phyloP scores from a whole-genome alignment of 257 asterid genomes.

The Solanum commersonii region DNA sequence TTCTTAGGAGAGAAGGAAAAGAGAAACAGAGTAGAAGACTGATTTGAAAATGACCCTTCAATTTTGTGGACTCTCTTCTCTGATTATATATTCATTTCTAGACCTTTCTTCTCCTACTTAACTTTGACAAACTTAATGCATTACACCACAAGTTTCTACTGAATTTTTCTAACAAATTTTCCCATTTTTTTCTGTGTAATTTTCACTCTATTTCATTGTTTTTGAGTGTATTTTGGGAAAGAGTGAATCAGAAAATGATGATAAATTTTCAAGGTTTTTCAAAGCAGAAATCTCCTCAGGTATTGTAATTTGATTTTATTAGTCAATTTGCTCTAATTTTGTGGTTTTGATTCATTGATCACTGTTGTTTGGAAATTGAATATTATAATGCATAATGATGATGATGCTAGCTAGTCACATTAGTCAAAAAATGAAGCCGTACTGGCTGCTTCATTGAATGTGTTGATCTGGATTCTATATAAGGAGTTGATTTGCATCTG shows the following conservation, averaged over 20 bases:
- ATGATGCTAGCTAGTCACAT: neutral
- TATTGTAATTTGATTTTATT: neutral
- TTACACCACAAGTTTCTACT: neutral
- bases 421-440: neutral
- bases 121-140: neutral
- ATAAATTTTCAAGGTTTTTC: conserved; percentile 36
- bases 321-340: neutral
- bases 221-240: neutral
- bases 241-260: conserved; percentile 34
- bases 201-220: neutral
- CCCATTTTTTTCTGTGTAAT: neutral
- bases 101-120: neutral
- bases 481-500: neutral
- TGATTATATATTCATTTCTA: neutral
- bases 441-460: neutral
- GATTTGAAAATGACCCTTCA: neutral
- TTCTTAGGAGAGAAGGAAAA: conserved; percentile 4
- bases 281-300: conserved; percentile 51
- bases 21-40: neutral
- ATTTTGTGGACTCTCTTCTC: neutral
- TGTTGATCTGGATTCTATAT: neutral
- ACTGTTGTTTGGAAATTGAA: neutral
- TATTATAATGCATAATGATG: neutral
- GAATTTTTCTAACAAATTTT: neutral
- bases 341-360: neutral